Percentiles rank a stretch among this genome's conserved stretches.
Conservation (phyloP, 2,329 filamentous ascomycete species). For the Fonsecaea erecta region DNA sequence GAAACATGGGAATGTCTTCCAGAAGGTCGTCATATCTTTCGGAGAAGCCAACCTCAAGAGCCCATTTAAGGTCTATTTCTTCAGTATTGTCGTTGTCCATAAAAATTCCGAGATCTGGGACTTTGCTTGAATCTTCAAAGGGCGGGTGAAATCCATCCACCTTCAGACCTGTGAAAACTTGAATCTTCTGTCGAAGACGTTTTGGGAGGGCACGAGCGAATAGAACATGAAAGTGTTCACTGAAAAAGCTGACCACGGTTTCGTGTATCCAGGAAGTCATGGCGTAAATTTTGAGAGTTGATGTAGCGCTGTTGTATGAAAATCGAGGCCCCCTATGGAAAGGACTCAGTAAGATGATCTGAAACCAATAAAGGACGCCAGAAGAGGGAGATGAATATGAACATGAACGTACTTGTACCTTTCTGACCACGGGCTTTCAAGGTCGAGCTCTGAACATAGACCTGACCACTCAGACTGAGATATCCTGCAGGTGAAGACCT, state of each 20-base stretch:
- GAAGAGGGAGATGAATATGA: background rate
- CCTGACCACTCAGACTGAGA: conserved; percentile 9
- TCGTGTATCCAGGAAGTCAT: background rate
- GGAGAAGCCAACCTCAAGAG: conserved; percentile 14
- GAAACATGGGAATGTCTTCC: conserved; percentile 2
- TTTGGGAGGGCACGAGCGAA: background rate
- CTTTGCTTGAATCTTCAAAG: background rate
- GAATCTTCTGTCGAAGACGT: background rate
- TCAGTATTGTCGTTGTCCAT: background rate
- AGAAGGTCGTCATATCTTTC: conserved; percentile 5
- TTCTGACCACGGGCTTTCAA: background rate
- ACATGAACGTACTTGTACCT: background rate
- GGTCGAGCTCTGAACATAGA: conserved; percentile 2
- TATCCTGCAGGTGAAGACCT: conserved; percentile 14
- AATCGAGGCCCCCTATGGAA: background rate
- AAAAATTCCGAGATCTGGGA: background rate
- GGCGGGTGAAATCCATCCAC: background rate
- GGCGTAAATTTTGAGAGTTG: conserved; percentile 2
- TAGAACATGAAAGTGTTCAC: background rate
- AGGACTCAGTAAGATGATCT: background rate
- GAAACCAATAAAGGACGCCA: conserved; percentile 7
- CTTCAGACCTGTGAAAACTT: background rate
- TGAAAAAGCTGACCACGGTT: background rate
- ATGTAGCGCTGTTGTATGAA: conserved; percentile 6
- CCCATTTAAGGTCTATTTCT: conserved; percentile 2